Base-by-base conservation (phyloP, 108 stramenopile genomes). In the Tribonema minus region DNA sequence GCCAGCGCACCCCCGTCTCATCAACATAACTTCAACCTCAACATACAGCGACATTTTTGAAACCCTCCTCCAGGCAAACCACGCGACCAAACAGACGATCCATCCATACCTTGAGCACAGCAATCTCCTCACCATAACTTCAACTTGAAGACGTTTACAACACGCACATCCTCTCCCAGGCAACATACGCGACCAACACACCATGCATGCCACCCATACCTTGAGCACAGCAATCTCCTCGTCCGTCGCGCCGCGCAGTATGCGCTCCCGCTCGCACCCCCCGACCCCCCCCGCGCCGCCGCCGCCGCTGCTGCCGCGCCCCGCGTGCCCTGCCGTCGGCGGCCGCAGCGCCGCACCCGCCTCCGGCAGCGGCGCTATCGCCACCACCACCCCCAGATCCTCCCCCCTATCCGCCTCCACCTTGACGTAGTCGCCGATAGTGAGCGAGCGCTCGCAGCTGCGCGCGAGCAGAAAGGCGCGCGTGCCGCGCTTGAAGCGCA, bases 371-470 rank as follows among this genome's bases (percentile, higher is more conserved):
- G 92, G 85, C 31, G 86, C 69, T 40, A 79, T 86, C 54, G 89
- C 86, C 66, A 93, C 82, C 2, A 97, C 93, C 73, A 94, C 92
- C 12, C 96, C 96, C 26, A 97, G 88, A 80, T 97, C 96, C 78
- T 95, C 94, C 25, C 96, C 96, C 23, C 96, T 91, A 80, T 97
- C 96, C 9, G 94, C 96, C 75, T 97, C 96, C 37, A 97, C 96
- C 84, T 95, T 95, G n/a, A 97, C 94, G 84, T 93, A 95, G 35
- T 91, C 90, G n/a, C 96, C 96, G 35, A 94, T 83, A 74, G 93
- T 84, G 63, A 93, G 71, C 60, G 91, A 89, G n/a, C n/a, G n/a
- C n/a, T n/a, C n/a, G 28, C 74, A 76, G 23, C 63, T 25, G 40
- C 58, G 58, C 35, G 41, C 76, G 9, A 79, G 77, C 29, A 91